These are phyloP conservation scores for Penicillium bovifimosum DNA, from an alignment of 495 filamentous ascomycete species.

Conservation along the genomic window DNA sequence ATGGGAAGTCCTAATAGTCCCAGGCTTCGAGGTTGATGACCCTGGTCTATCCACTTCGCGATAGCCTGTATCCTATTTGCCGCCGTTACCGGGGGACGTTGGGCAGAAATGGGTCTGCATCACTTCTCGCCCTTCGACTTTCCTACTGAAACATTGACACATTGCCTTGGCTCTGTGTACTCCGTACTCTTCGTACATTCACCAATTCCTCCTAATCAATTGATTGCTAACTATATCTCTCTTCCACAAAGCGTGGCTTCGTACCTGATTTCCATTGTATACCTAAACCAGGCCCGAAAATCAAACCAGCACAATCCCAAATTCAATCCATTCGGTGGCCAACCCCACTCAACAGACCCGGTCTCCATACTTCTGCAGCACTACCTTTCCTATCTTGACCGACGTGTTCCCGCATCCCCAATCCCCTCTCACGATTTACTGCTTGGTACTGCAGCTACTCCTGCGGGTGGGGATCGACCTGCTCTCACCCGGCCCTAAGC, in stretches of 20 bases:
- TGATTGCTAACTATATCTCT: neutral
- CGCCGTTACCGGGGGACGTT: conserved; percentile 32
- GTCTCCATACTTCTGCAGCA: conserved; percentile 21
- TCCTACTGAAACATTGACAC: conserved; percentile 12
- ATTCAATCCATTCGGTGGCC: conserved; percentile 15
- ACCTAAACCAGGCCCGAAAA: neutral
- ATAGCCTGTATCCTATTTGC: conserved; percentile 28
- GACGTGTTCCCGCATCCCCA: conserved; percentile 12
- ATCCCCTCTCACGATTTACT: conserved; percentile 15
- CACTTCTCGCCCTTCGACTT: conserved; percentile 6
- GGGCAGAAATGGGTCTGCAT: conserved; percentile 36
- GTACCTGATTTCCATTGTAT: neutral
- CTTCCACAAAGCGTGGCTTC: neutral
- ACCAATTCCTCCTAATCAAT: conserved; percentile 3
- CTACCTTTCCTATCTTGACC: conserved; percentile 21
- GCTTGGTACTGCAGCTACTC: conserved; percentile 20
- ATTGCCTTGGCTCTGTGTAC: conserved; percentile 13
- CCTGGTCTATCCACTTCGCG: conserved; percentile 13
- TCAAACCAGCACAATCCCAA: conserved; percentile 3
- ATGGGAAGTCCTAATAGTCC: neutral
- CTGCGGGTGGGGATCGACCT: conserved; percentile 24
- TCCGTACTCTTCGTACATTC: neutral
- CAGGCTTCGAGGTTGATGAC: neutral
- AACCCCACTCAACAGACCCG: conserved; percentile 19
- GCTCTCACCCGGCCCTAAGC: conserved; percentile 30